Evolutionary conservation across 2,329 filamentous ascomycete species (phyloP).

Genomic region (Penicillium nordicum): DNA sequence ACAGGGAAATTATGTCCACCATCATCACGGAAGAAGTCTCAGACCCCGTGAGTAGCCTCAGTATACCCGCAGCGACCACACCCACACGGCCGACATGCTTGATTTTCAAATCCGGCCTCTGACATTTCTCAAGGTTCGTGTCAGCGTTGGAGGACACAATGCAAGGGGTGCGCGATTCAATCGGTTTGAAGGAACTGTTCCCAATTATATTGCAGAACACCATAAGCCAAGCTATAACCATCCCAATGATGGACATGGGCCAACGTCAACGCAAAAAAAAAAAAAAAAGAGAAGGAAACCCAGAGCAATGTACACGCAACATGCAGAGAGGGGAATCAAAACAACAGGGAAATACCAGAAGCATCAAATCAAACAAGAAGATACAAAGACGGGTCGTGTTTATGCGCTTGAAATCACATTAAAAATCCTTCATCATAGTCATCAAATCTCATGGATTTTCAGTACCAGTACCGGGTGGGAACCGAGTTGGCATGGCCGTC

Average conservation of each 20-base stretch:
- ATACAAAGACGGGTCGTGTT: conserved; percentile 17
- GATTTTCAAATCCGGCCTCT: neutral
- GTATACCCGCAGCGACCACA: neutral
- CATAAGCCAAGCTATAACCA: conserved; percentile 12
- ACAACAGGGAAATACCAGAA: conserved; percentile 17
- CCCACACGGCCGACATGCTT: neutral
- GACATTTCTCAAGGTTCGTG: neutral
- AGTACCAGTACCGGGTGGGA: neutral
- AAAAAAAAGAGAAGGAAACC: conserved; percentile 4
- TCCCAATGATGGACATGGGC: conserved; percentile 9
- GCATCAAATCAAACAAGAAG: conserved; percentile 15
- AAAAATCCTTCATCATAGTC: conserved; percentile 19
- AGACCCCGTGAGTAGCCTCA: neutral
- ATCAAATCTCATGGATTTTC: conserved; percentile 8
- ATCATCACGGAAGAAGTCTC: neutral
- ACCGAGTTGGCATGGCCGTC: conserved; percentile 2
- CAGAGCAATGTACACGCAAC: conserved; percentile 23
- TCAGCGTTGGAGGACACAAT: neutral
- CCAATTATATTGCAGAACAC: conserved; percentile 11
- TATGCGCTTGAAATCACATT: conserved; percentile 17
- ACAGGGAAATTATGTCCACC: neutral
- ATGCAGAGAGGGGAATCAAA: conserved; percentile 33
- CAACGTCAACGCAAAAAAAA: conserved; percentile 9
- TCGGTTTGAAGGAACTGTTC: conserved; percentile 2
- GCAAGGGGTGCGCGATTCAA: neutral